phyloP scores from a whole-genome alignment of 305 asterid genomes.

The Fraxinus paxiana region DNA sequence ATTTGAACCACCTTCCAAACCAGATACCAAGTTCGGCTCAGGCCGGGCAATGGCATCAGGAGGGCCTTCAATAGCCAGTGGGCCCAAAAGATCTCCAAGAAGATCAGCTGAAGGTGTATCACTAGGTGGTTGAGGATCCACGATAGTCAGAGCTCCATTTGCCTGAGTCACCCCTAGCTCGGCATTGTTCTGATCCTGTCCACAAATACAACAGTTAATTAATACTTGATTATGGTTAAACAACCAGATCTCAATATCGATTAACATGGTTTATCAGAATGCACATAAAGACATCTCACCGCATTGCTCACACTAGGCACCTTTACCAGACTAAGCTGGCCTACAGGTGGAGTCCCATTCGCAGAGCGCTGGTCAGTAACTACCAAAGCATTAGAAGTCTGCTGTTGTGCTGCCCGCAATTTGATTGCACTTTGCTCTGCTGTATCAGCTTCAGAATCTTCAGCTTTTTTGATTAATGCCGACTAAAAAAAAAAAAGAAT shows the following conservation, averaged over 20 bases:
- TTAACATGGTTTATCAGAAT: constrained; percentile 16
- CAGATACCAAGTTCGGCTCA: constrained; percentile 45
- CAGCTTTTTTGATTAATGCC: constrained; percentile 76
- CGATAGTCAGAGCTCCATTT: constrained; percentile 76
- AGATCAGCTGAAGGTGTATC: constrained; percentile 67
- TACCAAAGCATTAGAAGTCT: constrained; percentile 77
- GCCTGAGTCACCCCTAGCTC: constrained; percentile 52
- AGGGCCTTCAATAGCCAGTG: constrained; percentile 86
- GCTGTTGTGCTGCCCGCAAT: constrained; percentile 78
- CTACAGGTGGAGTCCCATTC: constrained; percentile 58
- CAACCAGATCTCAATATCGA: constrained; percentile 17
- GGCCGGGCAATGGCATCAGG: constrained; percentile 27
- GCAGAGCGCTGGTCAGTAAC: constrained; percentile 69
- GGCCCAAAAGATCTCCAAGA: constrained; percentile 88
- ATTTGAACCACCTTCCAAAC: constrained; percentile 38
- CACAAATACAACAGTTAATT: constrained; percentile 20
- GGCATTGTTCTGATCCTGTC: constrained; percentile 44
- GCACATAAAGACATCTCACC: constrained; percentile 48
- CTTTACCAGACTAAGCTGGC: constrained; percentile 79
- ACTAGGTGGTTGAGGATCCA: constrained; percentile 78
- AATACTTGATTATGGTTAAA: constrained; percentile 20
- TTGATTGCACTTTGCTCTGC: constrained; percentile 97
- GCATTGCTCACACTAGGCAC: constrained; percentile 50
- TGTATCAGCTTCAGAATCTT: constrained; percentile 84
- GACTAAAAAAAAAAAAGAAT: constrained; percentile 47